Base-by-base conservation (phyloP, 2,329 filamentous ascomycete genomes). In the Apiospora malaysiana region DNA sequence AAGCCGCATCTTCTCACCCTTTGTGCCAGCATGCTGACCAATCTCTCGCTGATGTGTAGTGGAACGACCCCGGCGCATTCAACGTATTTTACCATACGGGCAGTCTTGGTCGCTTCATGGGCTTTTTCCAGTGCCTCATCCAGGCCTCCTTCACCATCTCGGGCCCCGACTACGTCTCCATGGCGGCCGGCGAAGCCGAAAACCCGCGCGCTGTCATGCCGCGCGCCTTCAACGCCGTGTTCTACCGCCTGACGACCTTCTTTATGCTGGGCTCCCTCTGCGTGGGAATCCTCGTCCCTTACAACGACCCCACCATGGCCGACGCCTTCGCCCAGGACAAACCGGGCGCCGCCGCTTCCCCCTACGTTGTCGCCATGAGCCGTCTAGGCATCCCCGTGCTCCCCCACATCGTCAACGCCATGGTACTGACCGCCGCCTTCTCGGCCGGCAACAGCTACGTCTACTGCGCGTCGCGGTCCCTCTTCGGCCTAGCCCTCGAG, bases 81-180 rank as follows among this genome's bases (percentile, higher is more conserved):
- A 87, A 88, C 2, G 87, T 91, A 72, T 85, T 91, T 66, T 90
- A 92, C 77, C 88, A 86, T 45, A 84, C 83, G 0, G 93, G 93
- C 0, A 78, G 84, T 8, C 86, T 94, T 0, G 94, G 94, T n/a
- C 85, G 87, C 23, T 95, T 91, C 77, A 83, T 94, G 1, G 94
- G 94, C 0, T 94, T 97, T 74, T 78, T 95, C 56, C 89, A 92
- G 74, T 94, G 92, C 75, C 83, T 94, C 21, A 93, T 94, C 71
- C 87, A 90, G 72, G 91, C 91, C 1, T 88, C 89, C 47, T 92
- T 93, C 78, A 90, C 89, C 1, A 88, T 90, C 70, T 86, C 87
- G 9, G 88, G 88, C 1, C 88, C 88, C 0, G 88, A 90, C 74
- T 90, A 90, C 76, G 86, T 91, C 71, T 81, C 84, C 7, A 87